phyloP scores from a whole-genome alignment of 2,329 filamentous ascomycete species.

The Xylaria sp. region DNA sequence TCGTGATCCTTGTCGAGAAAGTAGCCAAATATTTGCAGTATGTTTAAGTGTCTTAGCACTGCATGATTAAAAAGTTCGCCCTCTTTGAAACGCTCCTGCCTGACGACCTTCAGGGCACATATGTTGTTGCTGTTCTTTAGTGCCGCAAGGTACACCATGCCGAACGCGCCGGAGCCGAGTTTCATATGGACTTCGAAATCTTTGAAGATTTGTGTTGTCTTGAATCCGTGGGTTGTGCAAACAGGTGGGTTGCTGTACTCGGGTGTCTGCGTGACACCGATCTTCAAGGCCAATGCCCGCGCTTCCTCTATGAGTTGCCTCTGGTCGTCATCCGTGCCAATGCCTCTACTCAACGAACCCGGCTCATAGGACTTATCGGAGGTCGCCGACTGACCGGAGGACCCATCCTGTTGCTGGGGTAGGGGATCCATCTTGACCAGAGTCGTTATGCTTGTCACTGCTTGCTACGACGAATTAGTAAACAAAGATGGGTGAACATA shows the following conservation, averaged over 20 bases:
- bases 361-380: no score
- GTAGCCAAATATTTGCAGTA: slow-evolving; percentile 75
- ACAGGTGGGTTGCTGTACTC: neutral
- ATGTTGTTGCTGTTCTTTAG: slow-evolving; percentile 72
- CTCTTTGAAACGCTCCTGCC: slow-evolving; percentile 69
- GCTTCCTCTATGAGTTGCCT: no score
- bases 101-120: slow-evolving; percentile 77
- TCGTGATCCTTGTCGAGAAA: slow-evolving; percentile 67
- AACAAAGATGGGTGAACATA: neutral
- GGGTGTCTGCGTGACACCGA: neutral
- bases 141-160: slow-evolving; percentile 69
- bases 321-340: no score
- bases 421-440: neutral
- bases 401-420: neutral
- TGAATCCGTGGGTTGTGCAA: slow-evolving; percentile 56
- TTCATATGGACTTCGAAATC: slow-evolving; percentile 78
- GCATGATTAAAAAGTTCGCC: slow-evolving; percentile 34
- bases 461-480: neutral
- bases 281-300: no score
- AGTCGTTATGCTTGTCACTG: neutral
- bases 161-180: slow-evolving; percentile 81
- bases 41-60: slow-evolving; percentile 69
- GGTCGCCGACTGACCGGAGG: neutral
- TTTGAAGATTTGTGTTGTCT: slow-evolving; percentile 51
- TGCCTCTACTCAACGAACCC: no score